Conservation (phyloP, 83 land plant species). For the Isoetes engelmannii region DNA sequence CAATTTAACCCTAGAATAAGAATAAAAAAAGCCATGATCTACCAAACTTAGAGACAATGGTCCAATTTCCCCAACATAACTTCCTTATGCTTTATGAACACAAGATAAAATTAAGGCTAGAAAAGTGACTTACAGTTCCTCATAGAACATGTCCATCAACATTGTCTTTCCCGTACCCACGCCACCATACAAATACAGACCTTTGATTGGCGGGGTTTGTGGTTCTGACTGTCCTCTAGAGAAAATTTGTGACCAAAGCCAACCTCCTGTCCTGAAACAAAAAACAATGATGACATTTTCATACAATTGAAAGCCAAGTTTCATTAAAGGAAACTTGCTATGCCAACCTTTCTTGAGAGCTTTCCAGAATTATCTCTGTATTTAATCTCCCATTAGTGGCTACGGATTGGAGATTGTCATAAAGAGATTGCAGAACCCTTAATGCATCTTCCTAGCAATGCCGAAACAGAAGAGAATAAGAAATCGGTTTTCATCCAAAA, state of each 20-base stretch:
- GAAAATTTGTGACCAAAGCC: conserved; percentile 70
- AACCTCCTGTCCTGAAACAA: conserved; percentile 47
- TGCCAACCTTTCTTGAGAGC: background rate
- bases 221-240: conserved; percentile 32
- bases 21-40: no score
- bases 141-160: conserved; percentile 95
- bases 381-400: conserved; percentile 58
- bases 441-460: conserved; percentile 55
- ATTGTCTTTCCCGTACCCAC: conserved; percentile 99
- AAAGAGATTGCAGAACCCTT: conserved; percentile 64
- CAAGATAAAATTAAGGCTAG: background rate
- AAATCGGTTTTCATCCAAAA: background rate
- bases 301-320: background rate
- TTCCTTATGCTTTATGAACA: background rate
- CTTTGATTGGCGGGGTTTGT: conserved; percentile 48
- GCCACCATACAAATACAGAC: conserved; percentile 92
- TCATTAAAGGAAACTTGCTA: background rate
- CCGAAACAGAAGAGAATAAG: background rate
- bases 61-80: no score
- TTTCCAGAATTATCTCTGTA: conserved; percentile 42
- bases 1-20: background rate
- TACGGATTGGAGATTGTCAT: conserved; percentile 63
- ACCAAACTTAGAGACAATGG: no score
- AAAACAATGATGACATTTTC: background rate
- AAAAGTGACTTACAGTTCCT: conserved; percentile 60